Evolutionary conservation across 2,329 filamentous ascomycete species (phyloP).

Genomic region (Setomelanomma holmii): DNA sequence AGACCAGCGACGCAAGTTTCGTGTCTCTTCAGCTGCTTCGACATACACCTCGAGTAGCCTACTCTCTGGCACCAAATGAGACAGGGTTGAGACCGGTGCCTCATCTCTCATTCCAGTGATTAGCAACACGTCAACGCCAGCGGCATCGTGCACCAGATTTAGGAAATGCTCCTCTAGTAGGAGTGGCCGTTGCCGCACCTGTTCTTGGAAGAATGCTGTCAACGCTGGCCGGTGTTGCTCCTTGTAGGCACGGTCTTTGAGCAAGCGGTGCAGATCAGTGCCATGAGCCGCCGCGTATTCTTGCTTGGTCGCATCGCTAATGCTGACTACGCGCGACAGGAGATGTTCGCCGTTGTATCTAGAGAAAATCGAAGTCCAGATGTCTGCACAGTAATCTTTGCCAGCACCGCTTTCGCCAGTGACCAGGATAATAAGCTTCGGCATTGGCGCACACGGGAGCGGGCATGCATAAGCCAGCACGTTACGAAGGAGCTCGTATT

Average conservation of each 20-base stretch:
- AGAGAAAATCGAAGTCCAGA: slow-evolving; percentile 58
- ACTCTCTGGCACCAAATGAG: slow-evolving; percentile 61
- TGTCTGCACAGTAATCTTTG: slow-evolving; percentile 66
- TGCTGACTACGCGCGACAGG: slow-evolving; percentile 47
- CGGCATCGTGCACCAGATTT: slow-evolving; percentile 51
- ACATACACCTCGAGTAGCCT: slow-evolving; percentile 64
- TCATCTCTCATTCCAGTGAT: slow-evolving; percentile 70
- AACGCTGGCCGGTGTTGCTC: slow-evolving; percentile 64
- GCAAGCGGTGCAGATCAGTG: slow-evolving; percentile 57
- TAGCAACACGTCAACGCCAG: slow-evolving; percentile 60
- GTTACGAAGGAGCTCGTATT: too few relatives aligned
- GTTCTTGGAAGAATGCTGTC: slow-evolving; percentile 59
- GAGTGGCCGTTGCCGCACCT: slow-evolving; percentile 52
- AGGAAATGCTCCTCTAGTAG: slow-evolving; percentile 54
- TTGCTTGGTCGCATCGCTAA: slow-evolving; percentile 63
- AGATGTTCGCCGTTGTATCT: slow-evolving; percentile 23
- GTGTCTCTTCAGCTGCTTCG: slow-evolving; percentile 49
- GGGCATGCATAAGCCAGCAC: slow-evolving; percentile 65
- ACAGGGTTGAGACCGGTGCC: slow-evolving; percentile 61
- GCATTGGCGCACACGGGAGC: slow-evolving; percentile 48
- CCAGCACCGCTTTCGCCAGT: slow-evolving; percentile 63
- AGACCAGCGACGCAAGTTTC: slow-evolving; percentile 45
- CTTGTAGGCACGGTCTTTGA: slow-evolving; percentile 66
- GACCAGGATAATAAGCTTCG: slow-evolving; percentile 53
- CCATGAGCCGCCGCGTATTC: slow-evolving; percentile 61